phyloP scores from a whole-genome alignment of 179 eudicot species.

The Sideroxylon spinosum region DNA sequence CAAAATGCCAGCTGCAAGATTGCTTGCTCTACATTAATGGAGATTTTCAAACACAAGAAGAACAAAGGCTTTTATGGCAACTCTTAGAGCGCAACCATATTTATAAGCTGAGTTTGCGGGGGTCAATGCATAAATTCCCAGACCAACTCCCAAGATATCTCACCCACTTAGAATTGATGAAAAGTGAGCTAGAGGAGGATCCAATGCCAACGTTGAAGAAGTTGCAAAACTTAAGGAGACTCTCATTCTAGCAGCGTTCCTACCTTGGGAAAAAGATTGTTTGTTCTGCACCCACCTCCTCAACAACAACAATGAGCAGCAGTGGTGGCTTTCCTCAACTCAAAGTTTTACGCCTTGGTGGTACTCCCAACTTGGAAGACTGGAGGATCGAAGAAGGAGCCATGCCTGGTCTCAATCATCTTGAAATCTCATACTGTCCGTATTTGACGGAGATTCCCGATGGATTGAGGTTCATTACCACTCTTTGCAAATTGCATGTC shows the following conservation, averaged over 20 bases:
- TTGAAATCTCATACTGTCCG: conserved; percentile 20
- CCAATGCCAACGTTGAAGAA: conserved; percentile 24
- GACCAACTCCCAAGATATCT: neutral
- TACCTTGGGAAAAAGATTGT: conserved; percentile 10
- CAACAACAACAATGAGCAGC: neutral
- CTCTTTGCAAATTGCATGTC: too few species aligned
- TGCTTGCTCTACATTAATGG: conserved; percentile 5
- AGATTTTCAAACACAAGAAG: conserved; percentile 11
- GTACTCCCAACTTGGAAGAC: neutral
- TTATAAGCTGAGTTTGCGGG: neutral
- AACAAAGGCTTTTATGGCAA: conserved; percentile 6
- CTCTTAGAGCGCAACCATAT: conserved; percentile 12
- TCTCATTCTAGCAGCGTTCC: neutral
- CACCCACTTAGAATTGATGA: conserved; percentile 1
- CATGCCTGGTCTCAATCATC: conserved; percentile 25
- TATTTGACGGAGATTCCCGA: conserved; percentile 24
- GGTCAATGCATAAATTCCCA: neutral
- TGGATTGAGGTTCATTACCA: conserved; percentile 16
- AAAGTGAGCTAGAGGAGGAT: conserved; percentile 11
- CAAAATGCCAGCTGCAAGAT: neutral
- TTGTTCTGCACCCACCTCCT: conserved; percentile 1
- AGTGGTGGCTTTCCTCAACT: conserved; percentile 3
- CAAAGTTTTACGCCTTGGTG: neutral
- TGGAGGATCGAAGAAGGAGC: conserved; percentile 31
- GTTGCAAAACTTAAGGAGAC: conserved; percentile 23